A percentile compares a stretch with the other conserved stretches of the same genome.
Conservation (phyloP, 352 stramenopile species). For the Globisporangium carolinianum region DNA sequence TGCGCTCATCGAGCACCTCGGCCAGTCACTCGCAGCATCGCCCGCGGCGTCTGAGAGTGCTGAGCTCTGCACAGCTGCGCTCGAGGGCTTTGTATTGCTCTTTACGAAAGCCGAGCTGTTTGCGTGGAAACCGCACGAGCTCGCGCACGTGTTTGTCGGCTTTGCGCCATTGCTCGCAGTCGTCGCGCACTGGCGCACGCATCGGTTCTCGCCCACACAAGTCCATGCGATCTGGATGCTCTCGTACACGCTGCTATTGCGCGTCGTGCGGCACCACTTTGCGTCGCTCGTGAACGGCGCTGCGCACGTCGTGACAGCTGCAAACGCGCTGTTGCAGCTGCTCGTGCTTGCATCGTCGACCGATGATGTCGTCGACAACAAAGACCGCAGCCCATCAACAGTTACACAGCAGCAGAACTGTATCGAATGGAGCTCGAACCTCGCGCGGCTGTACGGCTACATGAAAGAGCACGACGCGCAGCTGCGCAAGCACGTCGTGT, state of each 20-base stretch:
- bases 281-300: conserved; percentile 57
- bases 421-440: conserved; percentile 74
- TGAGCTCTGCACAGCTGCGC: conserved; percentile 38
- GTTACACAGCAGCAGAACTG: conserved; percentile 6
- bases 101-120: conserved; percentile 80
- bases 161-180: conserved; percentile 52
- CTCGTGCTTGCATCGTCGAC: conserved; percentile 23
- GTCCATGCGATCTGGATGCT: conserved; percentile 71
- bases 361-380: neutral
- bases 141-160: conserved; percentile 56
- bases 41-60: neutral
- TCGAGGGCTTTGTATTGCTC: conserved; percentile 55
- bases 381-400: neutral
- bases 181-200: conserved; percentile 17
- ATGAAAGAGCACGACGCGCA: conserved; percentile 76
- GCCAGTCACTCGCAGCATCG: conserved; percentile 20
- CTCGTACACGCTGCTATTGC: conserved; percentile 72
- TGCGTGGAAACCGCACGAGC: conserved; percentile 64
- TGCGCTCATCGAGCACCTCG: conserved; percentile 38
- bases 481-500: conserved; percentile 83
- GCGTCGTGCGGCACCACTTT: conserved; percentile 74
- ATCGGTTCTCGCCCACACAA: conserved; percentile 22
- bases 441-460: conserved; percentile 81
- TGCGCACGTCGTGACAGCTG: conserved; percentile 54
- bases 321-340: conserved; percentile 63